These are phyloP conservation scores for Plasmopara muralis DNA, from an alignment of 352 stramenopile species.

Conservation along the genomic window DNA sequence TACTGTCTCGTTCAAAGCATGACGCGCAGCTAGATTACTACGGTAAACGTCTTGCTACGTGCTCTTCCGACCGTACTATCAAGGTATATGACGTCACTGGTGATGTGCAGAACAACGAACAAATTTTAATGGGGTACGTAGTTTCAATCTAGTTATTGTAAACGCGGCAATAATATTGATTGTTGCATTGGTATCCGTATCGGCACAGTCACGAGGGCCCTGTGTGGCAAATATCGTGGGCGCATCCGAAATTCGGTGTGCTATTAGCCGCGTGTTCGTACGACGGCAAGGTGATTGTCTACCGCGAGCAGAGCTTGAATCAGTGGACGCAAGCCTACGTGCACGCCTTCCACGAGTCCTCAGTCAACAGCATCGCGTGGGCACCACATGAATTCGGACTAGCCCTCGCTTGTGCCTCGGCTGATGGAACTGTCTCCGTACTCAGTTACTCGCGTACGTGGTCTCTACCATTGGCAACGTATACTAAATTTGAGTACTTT, in stretches of 20 bases:
- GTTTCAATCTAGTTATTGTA: constrained; percentile 2
- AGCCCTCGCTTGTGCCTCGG: constrained; percentile 89
- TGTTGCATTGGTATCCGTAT: not conserved
- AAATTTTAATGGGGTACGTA: constrained; percentile 73
- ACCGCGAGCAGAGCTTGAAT: constrained; percentile 89
- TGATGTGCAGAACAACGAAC: constrained; percentile 87
- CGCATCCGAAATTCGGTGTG: constrained; percentile 96
- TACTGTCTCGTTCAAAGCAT: constrained; percentile 47
- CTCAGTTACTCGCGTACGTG: constrained; percentile 70
- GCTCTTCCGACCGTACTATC: constrained; percentile 95
- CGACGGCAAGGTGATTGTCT: constrained; percentile 96
- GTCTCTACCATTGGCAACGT: not conserved
- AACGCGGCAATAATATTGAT: not conserved
- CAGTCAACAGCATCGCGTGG: constrained; percentile 95
- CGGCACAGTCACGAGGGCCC: constrained; percentile 89
- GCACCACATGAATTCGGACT: constrained; percentile 96
- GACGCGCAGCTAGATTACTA: constrained; percentile 99
- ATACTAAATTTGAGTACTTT: not conserved
- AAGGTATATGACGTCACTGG: constrained; percentile 95
- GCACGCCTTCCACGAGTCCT: constrained; percentile 82
- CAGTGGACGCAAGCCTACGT: constrained; percentile 93
- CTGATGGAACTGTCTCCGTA: constrained; percentile 93
- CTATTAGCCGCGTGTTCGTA: constrained; percentile 97
- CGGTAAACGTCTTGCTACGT: constrained; percentile 97
- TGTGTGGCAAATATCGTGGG: constrained; percentile 98